A percentile compares a stretch with the other conserved stretches of the same genome.
Evolutionary conservation across 2,329 filamentous ascomycete species (phyloP).

Genomic region (Cryphonectria naterciae): DNA sequence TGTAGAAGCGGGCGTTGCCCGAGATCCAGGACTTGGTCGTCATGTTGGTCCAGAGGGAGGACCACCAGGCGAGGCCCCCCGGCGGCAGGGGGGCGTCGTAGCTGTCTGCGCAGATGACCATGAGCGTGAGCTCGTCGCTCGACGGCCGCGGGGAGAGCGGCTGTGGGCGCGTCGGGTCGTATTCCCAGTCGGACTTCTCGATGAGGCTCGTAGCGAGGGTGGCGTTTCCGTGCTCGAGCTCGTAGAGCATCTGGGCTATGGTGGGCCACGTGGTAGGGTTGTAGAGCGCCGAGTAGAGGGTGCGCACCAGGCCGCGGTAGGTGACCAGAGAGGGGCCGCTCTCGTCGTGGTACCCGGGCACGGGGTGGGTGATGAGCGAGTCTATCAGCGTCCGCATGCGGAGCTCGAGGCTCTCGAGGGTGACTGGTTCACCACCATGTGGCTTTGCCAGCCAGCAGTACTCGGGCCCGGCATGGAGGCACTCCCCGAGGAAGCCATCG

Average conservation of each 20-base stretch:
- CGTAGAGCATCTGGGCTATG: conserved; percentile 46
- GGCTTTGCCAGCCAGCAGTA: conserved; percentile 49
- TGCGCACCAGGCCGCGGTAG: conserved; percentile 46
- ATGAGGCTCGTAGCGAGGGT: conserved; percentile 46
- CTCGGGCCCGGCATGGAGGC: conserved; percentile 50
- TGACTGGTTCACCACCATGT: conserved; percentile 36
- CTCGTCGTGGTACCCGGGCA: conserved; percentile 43
- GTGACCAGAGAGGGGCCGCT: conserved; percentile 51
- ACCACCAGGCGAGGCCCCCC: conserved; percentile 44
- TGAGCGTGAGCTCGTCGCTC: conserved; percentile 43
- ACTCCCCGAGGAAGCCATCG: conserved; percentile 56
- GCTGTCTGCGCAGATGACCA: conserved; percentile 51
- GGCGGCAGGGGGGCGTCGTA: conserved; percentile 12
- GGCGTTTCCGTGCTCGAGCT: conserved; percentile 50
- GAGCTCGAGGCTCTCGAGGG: conserved; percentile 41
- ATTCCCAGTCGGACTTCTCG: conserved; percentile 45
- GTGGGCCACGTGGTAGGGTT: conserved; percentile 48
- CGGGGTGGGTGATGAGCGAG: conserved; percentile 44
- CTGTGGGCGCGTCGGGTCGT: conserved; percentile 44
- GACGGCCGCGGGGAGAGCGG: conserved; percentile 37
- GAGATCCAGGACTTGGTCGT: conserved; percentile 49
- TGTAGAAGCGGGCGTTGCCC: conserved; percentile 50
- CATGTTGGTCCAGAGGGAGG: conserved; percentile 52
- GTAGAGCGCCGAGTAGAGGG: conserved; percentile 49
- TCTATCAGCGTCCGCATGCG: conserved; percentile 46